Conservation (phyloP, 257 asterid genomes). For the Solanum virginianum region DNA sequence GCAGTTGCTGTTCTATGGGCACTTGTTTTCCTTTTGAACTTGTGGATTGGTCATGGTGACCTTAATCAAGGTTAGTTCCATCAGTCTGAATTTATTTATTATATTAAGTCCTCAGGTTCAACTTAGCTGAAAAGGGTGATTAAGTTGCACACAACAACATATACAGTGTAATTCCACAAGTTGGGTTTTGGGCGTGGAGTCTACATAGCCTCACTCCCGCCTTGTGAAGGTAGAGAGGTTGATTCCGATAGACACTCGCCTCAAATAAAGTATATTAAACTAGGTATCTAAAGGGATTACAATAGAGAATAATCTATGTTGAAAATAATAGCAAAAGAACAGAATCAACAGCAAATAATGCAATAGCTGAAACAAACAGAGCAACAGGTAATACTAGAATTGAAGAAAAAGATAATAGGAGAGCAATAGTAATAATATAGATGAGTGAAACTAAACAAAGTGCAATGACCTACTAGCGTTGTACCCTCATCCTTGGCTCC, state of each 20-base stretch:
- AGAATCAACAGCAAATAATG: not conserved
- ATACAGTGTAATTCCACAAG: not conserved
- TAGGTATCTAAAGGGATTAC: not conserved
- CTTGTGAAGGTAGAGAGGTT: not conserved
- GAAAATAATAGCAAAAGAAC: no score
- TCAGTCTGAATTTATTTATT: not conserved
- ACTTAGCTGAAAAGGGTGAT: not conserved
- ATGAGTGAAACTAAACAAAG: not conserved
- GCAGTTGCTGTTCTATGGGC: slow-evolving; percentile 56
- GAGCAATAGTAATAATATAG: not conserved
- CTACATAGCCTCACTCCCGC: not conserved
- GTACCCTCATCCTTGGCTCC: not conserved
- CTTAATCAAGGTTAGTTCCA: slow-evolving; percentile 52
- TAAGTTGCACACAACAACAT: not conserved
- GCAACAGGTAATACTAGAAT: not conserved
- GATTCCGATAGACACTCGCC: not conserved
- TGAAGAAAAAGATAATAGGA: not conserved
- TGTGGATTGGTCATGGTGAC: slow-evolving; percentile 69
- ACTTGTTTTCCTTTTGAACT: slow-evolving; percentile 56
- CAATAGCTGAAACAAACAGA: not conserved
- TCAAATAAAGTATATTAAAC: not conserved
- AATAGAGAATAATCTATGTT: not conserved
- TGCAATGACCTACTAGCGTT: not conserved
- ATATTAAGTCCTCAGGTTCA: not conserved
- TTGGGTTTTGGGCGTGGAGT: not conserved